These are phyloP conservation scores for Lanmaoa pseudosensibilis DNA, from an alignment of 768 basidiomycete species.

Conservation along the genomic window DNA sequence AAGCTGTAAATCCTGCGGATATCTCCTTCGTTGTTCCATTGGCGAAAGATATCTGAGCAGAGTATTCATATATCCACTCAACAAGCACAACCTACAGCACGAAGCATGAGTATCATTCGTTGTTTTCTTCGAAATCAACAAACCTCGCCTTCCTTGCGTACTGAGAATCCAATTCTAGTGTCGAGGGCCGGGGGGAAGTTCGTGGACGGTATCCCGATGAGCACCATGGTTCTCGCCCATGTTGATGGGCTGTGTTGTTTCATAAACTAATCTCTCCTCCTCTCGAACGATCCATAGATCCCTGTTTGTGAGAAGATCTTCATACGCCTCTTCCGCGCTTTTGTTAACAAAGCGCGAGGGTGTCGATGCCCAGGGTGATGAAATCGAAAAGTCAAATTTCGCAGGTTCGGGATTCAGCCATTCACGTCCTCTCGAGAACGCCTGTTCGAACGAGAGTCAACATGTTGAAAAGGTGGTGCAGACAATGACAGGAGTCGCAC, in stretches of 20 bases:
- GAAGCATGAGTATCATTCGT: not conserved
- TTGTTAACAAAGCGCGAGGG: not conserved
- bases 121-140: not conserved
- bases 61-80: conserved; percentile 23
- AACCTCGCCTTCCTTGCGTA: not conserved
- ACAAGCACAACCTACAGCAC: not conserved
- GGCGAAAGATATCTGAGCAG: conserved; percentile 11
- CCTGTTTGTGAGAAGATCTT: not conserved
- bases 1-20: conserved; percentile 17
- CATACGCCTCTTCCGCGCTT: not conserved
- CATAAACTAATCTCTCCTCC: not conserved
- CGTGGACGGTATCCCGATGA: not conserved
- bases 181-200: not conserved
- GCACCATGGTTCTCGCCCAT: not conserved
- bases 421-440: not conserved
- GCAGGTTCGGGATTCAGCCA: not conserved
- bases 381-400: too few species aligned
- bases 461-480: not conserved
- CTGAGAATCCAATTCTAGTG: fast-evolving
- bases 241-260: not conserved
- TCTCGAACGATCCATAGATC: not conserved
- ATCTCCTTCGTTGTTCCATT: conserved; percentile 19
- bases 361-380: not conserved
- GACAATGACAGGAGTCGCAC: not conserved
- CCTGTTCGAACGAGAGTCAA: not conserved